Percentiles rank a stretch among this genome's conserved stretches.
phyloP scores from a whole-genome alignment of 2,329 filamentous ascomycete species.

The Pyricularia grisea region DNA sequence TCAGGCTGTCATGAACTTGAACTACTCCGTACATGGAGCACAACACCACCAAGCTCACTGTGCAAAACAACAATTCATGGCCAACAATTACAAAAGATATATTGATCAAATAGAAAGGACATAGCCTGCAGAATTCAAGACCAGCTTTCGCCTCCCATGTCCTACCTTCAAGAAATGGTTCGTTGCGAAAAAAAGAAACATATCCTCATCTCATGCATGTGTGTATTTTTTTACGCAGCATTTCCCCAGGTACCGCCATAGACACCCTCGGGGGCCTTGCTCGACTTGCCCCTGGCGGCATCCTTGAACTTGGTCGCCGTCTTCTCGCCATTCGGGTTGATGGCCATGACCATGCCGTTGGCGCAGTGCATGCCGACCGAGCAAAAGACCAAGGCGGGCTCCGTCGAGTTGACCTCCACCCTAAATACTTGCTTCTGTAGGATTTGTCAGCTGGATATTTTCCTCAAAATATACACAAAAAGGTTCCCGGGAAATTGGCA shows the following conservation, averaged over 20 bases:
- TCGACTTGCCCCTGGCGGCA: slow-evolving; percentile 7
- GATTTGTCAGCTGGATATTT: neutral
- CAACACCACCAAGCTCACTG: too few species aligned
- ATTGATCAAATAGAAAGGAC: neutral
- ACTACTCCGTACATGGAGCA: too few species aligned
- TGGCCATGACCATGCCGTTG: slow-evolving; percentile 12
- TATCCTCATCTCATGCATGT: too few species aligned
- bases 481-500: neutral
- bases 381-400: slow-evolving; percentile 11
- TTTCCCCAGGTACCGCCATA: slow-evolving; percentile 4
- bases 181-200: neutral
- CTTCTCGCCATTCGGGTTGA: slow-evolving; percentile 9
- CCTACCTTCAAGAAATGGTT: neutral
- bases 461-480: neutral
- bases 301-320: slow-evolving; percentile 3
- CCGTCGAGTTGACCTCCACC: slow-evolving; percentile 10
- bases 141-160: neutral
- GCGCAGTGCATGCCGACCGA: slow-evolving; percentile 11
- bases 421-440: slow-evolving; percentile 7
- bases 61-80: too few species aligned
- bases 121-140: neutral
- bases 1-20: too few species aligned
- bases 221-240: too few species aligned
- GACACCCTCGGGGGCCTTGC: slow-evolving; percentile 4
- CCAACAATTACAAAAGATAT: neutral